Evolutionary conservation across 345 rosid genomes (phyloP).

Genomic region (Linum trigynum): DNA sequence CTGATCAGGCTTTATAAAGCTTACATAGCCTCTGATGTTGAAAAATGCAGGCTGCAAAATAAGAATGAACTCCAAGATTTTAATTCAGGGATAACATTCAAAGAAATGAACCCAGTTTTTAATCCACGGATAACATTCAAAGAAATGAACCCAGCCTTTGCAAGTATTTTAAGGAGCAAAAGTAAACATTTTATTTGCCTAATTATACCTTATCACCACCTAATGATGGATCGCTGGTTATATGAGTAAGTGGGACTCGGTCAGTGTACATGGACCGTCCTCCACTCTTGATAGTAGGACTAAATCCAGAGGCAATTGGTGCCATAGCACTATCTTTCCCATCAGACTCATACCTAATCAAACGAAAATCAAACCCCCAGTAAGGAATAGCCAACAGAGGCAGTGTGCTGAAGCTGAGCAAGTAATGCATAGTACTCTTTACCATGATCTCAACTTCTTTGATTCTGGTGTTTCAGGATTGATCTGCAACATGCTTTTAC

Average conservation of each 20-base stretch:
- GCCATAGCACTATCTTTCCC: constrained; percentile 75
- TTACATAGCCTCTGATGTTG: constrained; percentile 53
- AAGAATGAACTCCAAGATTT: neutral
- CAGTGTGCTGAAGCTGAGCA: neutral
- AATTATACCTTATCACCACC: constrained; percentile 68
- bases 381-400: neutral
- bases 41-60: constrained; percentile 63
- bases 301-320: constrained; percentile 53
- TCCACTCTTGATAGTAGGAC: constrained; percentile 48
- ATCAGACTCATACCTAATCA: constrained; percentile 70
- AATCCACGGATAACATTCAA: neutral
- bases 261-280: constrained; percentile 65
- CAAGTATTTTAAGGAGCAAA: neutral
- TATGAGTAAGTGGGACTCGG: constrained; percentile 46
- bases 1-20: constrained; percentile 81
- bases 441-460: constrained; percentile 67
- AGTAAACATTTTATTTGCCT: neutral
- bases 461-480: constrained; percentile 71
- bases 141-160: neutral
- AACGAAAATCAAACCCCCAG: neutral
- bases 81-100: neutral
- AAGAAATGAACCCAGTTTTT: neutral
- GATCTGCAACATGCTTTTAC: constrained; percentile 48
- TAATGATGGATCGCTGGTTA: constrained; percentile 51
- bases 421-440: constrained; percentile 2